A percentile compares a stretch with the other conserved stretches of the same genome.
phyloP scores from a whole-genome alignment of 164 flowering plant genomes.

The Amborella trichopoda region DNA sequence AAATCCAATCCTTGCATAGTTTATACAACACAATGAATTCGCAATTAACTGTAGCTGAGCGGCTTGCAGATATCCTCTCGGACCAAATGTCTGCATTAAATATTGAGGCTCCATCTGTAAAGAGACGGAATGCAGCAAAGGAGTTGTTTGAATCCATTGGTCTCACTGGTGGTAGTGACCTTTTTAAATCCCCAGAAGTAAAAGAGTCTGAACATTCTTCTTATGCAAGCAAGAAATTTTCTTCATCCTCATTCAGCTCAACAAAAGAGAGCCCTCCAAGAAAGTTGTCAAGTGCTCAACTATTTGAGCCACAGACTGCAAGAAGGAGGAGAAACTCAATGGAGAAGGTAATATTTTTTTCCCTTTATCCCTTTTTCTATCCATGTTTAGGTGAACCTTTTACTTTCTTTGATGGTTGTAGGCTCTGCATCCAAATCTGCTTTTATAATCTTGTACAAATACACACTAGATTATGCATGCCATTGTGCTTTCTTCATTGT shows the following conservation, averaged over 20 bases:
- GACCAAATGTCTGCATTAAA: constrained; percentile 68
- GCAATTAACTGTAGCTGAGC: constrained; percentile 74
- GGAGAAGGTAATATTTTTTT: constrained; percentile 37
- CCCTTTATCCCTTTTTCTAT: too few relatives aligned
- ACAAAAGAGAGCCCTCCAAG: constrained; percentile 32
- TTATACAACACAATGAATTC: constrained; percentile 63
- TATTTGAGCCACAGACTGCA: constrained; percentile 56
- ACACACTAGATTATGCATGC: too few relatives aligned
- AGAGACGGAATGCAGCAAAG: constrained; percentile 33
- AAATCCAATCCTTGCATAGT: constrained; percentile 46
- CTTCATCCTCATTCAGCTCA: constrained; percentile 23
- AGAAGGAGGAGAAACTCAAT: constrained; percentile 92
- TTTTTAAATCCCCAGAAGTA: constrained; percentile 42
- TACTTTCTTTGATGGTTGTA: too few relatives aligned
- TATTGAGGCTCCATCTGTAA: constrained; percentile 40
- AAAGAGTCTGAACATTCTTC: constrained; percentile 19
- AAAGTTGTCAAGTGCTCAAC: constrained; percentile 24
- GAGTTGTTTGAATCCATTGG: constrained; percentile 88
- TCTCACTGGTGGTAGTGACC: constrained; percentile 43
- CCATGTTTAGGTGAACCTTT: too few relatives aligned
- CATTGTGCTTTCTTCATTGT: too few relatives aligned
- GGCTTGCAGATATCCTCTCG: constrained; percentile 79
- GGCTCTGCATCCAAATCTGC: too few relatives aligned
- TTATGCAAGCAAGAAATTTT: constrained; percentile 15
- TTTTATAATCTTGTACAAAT: too few relatives aligned